Evolutionary conservation across 2,329 filamentous ascomycete genomes (phyloP).

Genomic region (Xylariaceae sp.): DNA sequence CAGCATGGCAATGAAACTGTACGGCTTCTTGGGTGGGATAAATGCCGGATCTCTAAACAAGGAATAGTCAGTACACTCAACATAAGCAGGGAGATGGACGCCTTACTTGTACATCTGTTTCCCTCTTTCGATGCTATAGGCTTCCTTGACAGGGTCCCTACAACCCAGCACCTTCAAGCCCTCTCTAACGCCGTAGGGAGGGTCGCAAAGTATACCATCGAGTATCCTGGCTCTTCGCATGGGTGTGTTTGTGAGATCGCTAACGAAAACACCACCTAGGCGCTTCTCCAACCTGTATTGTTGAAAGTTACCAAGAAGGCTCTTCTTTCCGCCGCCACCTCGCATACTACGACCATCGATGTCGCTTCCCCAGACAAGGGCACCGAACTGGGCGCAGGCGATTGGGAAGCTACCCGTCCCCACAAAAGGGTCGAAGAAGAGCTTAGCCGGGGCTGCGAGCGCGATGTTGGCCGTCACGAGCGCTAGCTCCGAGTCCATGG

Average conservation of each 20-base stretch:
- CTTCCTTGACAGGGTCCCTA: conserved; percentile 57
- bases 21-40: conserved; percentile 76
- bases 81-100: not conserved
- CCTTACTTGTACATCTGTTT: conserved; percentile 62
- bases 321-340: conserved; percentile 55
- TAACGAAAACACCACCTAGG: conserved; percentile 74
- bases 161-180: conserved; percentile 82
- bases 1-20: conserved; percentile 85
- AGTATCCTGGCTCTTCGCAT: conserved; percentile 51
- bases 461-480: conserved; percentile 90
- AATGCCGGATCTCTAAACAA: conserved; percentile 19
- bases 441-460: conserved; percentile 70
- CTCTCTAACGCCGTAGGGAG: conserved; percentile 91
- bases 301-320: conserved; percentile 64
- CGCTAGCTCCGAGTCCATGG: conserved; percentile 93
- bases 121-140: conserved; percentile 62
- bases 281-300: conserved; percentile 67
- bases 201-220: conserved; percentile 92
- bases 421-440: conserved; percentile 94
- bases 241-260: conserved; percentile 84
- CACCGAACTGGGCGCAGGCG: conserved; percentile 85
- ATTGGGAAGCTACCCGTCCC: conserved; percentile 91
- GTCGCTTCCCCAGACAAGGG: conserved; percentile 77
- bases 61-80: conserved; percentile 10
- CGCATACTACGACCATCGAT: conserved; percentile 88